These are phyloP conservation scores for Chrysanthemum makinoi DNA, from an alignment of 129 eudicot species.

Conservation along the genomic window DNA sequence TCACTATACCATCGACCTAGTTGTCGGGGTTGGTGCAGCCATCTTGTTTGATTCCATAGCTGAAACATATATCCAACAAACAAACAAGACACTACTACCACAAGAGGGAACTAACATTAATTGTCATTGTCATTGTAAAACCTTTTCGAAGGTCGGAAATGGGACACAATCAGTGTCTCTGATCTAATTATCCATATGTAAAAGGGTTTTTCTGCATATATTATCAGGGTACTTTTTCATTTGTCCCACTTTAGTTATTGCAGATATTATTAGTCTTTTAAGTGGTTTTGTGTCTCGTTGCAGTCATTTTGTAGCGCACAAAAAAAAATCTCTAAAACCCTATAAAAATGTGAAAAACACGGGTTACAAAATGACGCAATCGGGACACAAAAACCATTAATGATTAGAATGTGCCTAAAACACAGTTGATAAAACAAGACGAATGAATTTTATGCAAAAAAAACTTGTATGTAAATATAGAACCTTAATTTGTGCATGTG, in stretches of 20 bases:
- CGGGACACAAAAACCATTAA: too few species aligned
- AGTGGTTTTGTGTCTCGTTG: too few species aligned
- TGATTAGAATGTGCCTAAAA: too few species aligned
- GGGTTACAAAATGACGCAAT: too few species aligned
- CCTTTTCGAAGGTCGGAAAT: conserved; percentile 19
- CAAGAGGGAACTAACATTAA: background rate
- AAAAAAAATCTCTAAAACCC: too few species aligned
- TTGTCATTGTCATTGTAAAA: background rate
- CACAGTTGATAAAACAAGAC: too few species aligned
- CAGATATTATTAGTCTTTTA: too few species aligned
- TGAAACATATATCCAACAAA: conserved; percentile 14
- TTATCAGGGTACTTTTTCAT: background rate
- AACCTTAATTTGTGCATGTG: background rate
- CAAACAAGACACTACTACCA: background rate
- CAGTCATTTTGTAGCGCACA: too few species aligned
- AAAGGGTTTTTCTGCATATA: background rate
- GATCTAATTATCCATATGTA: background rate
- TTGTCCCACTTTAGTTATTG: too few species aligned
- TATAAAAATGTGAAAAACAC: too few species aligned
- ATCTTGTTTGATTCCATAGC: conserved; percentile 62
- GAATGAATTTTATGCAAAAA: too few species aligned
- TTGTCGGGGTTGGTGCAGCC: conserved; percentile 81
- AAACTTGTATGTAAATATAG: background rate
- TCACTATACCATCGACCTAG: conserved; percentile 84
- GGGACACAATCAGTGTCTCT: conserved; percentile 1